Percentiles rank a stretch among this genome's conserved stretches.
Conservation (phyloP, 2,329 filamentous ascomycete genomes). For the Pezicula carpinea region DNA sequence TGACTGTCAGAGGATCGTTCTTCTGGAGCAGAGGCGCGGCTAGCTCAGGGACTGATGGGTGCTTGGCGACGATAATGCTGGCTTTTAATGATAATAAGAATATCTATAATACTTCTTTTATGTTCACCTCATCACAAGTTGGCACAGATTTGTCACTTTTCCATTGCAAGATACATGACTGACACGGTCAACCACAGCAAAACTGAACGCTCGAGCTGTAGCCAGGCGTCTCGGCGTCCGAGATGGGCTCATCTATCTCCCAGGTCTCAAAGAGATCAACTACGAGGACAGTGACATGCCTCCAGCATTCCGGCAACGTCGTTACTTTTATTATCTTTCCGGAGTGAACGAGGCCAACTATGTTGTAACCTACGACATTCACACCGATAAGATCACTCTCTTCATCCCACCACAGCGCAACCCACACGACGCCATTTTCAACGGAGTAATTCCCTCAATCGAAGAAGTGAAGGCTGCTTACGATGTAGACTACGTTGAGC, state of each 20-base stretch:
- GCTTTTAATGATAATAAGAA: too few relatives aligned
- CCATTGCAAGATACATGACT: background rate
- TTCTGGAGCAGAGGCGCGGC: too few relatives aligned
- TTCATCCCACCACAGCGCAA: constrained; percentile 67
- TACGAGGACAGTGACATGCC: constrained; percentile 56
- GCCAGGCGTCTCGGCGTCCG: constrained; percentile 36
- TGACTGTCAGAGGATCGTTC: too few relatives aligned
- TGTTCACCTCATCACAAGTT: too few relatives aligned
- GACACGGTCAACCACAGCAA: constrained; percentile 31
- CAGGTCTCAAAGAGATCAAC: constrained; percentile 42
- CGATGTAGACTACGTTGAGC: constrained; percentile 68
- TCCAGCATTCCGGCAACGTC: constrained; percentile 50
- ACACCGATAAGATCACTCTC: constrained; percentile 58
- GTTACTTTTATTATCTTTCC: constrained; percentile 58
- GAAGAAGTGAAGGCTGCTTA: constrained; percentile 57
- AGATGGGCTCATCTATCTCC: constrained; percentile 51
- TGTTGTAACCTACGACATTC: constrained; percentile 52
- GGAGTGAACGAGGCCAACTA: constrained; percentile 50
- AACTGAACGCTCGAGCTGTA: constrained; percentile 42
- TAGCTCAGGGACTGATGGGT: too few relatives aligned
- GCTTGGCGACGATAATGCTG: too few relatives aligned
- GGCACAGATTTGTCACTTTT: too few relatives aligned
- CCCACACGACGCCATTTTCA: constrained; percentile 57
- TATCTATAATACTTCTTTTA: too few relatives aligned
- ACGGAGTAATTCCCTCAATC: constrained; percentile 54